Percentiles rank a stretch among this genome's conserved stretches.
These are phyloP conservation scores for Candida xiaguanensis DNA, from an alignment of 805 yeast species.

Conservation along the genomic window DNA sequence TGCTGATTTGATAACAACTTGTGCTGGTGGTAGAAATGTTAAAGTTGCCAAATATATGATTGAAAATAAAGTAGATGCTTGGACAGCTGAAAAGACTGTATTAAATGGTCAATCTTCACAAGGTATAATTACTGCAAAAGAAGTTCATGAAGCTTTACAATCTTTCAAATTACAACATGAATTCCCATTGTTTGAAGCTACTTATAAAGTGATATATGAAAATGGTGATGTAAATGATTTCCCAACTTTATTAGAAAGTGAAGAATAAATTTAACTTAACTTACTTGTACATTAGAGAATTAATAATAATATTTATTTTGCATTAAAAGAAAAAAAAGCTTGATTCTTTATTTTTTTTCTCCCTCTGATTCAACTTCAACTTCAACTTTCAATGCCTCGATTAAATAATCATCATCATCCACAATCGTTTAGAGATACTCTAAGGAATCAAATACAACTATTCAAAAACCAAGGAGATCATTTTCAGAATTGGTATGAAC, in stretches of 20 bases:
- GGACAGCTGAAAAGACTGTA: conserved; percentile 78
- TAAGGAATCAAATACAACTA: not conserved
- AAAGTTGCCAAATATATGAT: conserved; percentile 87
- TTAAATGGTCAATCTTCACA: conserved; percentile 96
- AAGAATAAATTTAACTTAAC: too few relatives aligned
- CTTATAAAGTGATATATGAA: conserved; percentile 80
- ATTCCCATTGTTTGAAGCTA: conserved; percentile 78
- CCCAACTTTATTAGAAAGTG: conserved; percentile 39
- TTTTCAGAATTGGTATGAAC: conserved; percentile 15
- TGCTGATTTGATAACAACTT: conserved; percentile 95
- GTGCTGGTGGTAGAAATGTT: conserved; percentile 96
- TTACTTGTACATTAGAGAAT: not conserved
- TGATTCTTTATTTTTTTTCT: not conserved
- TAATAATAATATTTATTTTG: too few relatives aligned
- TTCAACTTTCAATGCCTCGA: conserved; percentile 3
- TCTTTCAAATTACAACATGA: conserved; percentile 53
- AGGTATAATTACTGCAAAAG: conserved; percentile 87
- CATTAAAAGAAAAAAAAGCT: too few relatives aligned
- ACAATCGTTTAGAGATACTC: not conserved
- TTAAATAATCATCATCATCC: conserved; percentile 1
- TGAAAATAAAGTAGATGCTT: conserved; percentile 68
- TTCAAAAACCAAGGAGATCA: not conserved
- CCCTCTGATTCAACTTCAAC: not conserved
- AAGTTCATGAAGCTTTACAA: conserved; percentile 80
- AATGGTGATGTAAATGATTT: conserved; percentile 68